Evolutionary conservation across 768 basidiomycete genomes (phyloP).

Genomic region (Lyophyllum shimeji): DNA sequence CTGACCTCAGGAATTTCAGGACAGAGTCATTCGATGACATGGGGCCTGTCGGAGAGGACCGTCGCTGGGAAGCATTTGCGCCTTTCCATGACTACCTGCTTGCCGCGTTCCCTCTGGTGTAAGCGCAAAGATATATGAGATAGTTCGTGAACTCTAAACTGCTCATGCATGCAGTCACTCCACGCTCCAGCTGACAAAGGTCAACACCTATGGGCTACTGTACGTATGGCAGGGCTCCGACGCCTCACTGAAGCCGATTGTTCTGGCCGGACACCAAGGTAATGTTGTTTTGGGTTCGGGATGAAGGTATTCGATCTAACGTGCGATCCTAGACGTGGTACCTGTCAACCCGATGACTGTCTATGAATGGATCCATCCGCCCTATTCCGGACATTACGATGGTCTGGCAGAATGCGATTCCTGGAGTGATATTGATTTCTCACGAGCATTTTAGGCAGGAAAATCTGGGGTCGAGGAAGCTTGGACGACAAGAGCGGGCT

Average conservation of each 20-base stretch:
- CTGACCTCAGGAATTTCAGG: conserved; percentile 22
- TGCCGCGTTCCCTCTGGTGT: conserved; percentile 58
- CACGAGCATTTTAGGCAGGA: conserved; percentile 29
- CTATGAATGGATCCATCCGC: conserved; percentile 53
- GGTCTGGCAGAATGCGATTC: conserved; percentile 47
- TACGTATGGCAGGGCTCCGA: conserved; percentile 73
- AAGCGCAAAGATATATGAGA: conserved; percentile 28
- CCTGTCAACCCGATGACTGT: conserved; percentile 54
- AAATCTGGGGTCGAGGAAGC: conserved; percentile 76
- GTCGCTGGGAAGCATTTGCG: conserved; percentile 54
- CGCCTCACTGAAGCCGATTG: conserved; percentile 60
- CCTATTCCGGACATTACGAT: conserved; percentile 59
- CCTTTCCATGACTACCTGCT: conserved; percentile 56
- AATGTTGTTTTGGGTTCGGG: conserved; percentile 1
- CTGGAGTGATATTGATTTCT: conserved; percentile 36
- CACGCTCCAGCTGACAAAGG: conserved; percentile 59
- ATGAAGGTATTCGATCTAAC: not conserved
- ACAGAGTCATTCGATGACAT: conserved; percentile 56
- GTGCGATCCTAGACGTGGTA: conserved; percentile 49
- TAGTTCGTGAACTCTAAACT: not conserved
- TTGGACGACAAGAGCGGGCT: conserved; percentile 77
- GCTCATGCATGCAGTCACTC: conserved; percentile 41
- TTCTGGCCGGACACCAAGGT: conserved; percentile 73
- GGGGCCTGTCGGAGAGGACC: conserved; percentile 45
- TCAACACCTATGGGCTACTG: conserved; percentile 77